Base-by-base conservation (phyloP, 1,284 basidiomycete species). In the Trichosporon faecale region DNA sequence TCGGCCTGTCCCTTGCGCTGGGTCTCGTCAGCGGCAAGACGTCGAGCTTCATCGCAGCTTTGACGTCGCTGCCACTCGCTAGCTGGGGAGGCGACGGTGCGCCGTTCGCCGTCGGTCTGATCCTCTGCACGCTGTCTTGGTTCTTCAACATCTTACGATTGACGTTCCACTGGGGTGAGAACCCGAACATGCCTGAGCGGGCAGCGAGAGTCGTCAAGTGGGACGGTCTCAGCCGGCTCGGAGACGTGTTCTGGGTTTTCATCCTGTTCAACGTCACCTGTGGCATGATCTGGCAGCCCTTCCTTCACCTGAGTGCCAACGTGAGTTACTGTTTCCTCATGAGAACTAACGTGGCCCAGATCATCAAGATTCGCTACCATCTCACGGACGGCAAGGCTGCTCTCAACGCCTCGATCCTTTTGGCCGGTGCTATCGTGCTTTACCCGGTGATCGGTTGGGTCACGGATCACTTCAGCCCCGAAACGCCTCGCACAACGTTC, bases 161-260 rank as follows among this genome's bases (percentile, higher is more conserved):
- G 55, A 90, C 37, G 83, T 89, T 37, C 87, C 88, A 63, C 86
- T 88, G 52, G 88, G 89, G 80, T 81, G 89, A 33, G 89, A 75
- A 72, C 60, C 65, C 73, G 18, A 31, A 31, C 16, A 27, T 61
- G 27, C 57, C 16, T 2, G 57, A 61, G 29, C 57, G 57, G 18
- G 57, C 57, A 18, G 57, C 57, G 12, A 31, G 57, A n/a, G 61
- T 70, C 44, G 73, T 77, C 66, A 71, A 70, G 57, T 75, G 73
- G 71, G 68, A 76, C n/a, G 74, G 77, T 31, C 61, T 76, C 11
- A 67, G 66, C 37, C 65, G 87, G 71, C 85, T 93, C 5, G 91
- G 91, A 7, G 91, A 92, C 76, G 85, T 91, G 11, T 93, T 92
- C 77, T 93, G 91, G 91, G 87, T 89, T 86, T 91, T 82, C 84